Evolutionary conservation across 23 red algal species (phyloP).

Genomic region (Agarophyton chilense): DNA sequence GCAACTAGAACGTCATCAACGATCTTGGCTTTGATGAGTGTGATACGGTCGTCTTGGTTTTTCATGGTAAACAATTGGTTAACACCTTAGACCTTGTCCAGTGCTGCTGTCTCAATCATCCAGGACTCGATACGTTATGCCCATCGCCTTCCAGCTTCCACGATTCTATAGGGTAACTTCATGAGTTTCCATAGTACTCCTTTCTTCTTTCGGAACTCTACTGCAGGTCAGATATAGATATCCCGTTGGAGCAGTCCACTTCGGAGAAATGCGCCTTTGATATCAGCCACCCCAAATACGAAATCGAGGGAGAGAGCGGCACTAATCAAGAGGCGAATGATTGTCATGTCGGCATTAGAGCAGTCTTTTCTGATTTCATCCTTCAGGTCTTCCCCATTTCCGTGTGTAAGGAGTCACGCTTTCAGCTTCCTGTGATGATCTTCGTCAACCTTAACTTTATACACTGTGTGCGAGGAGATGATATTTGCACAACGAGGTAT

Average conservation of each 20-base stretch:
- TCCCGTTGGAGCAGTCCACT: slow-evolving; percentile 37
- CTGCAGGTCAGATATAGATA: slow-evolving; percentile 12
- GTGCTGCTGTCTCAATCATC: not conserved
- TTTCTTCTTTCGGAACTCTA: not conserved
- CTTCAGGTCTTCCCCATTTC: not conserved
- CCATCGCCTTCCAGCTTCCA: slow-evolving; percentile 55
- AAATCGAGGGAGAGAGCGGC: slow-evolving; percentile 9
- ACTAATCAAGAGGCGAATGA: not conserved
- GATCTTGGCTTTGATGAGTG: slow-evolving; percentile 27
- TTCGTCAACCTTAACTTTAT: slow-evolving; percentile 4
- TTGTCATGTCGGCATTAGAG: not conserved
- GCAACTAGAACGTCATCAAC: slow-evolving; percentile 26
- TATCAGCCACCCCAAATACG: not conserved
- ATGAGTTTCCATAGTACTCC: slow-evolving; percentile 40
- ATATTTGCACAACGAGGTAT: not conserved
- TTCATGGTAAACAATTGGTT: slow-evolving; percentile 21
- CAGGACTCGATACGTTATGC: slow-evolving; percentile 3
- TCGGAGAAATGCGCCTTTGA: slow-evolving; percentile 35
- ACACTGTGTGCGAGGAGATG: slow-evolving; percentile 13
- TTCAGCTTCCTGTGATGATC: not conserved
- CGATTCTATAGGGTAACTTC: slow-evolving; percentile 40
- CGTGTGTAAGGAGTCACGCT: not conserved
- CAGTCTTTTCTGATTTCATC: slow-evolving; percentile 1
- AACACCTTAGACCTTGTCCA: not conserved
- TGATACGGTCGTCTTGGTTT: not conserved